A percentile compares a stretch with the other conserved stretches of the same genome.
phyloP scores from a whole-genome alignment of 1,139 yeast species.

The Scheffersomyces illinoinensis region DNA sequence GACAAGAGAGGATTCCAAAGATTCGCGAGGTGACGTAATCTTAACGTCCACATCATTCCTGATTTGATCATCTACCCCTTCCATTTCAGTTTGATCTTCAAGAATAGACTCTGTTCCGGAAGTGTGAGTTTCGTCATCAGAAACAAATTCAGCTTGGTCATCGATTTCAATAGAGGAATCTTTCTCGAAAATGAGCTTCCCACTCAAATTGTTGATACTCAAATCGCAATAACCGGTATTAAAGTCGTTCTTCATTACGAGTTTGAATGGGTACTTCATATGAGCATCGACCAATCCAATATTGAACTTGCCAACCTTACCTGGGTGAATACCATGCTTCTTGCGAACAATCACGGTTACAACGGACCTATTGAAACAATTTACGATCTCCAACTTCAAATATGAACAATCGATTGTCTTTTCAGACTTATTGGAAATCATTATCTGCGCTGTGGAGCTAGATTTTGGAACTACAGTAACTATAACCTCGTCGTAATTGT shows the following conservation, averaged over 20 bases:
- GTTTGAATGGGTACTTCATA: conserved; percentile 35
- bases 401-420: conserved; percentile 31
- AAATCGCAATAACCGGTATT: conserved; percentile 26
- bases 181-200: conserved; percentile 10
- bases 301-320: conserved; percentile 34
- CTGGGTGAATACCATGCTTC: conserved; percentile 34
- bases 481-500: conserved; percentile 12
- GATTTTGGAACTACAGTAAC: conserved; percentile 33
- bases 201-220: conserved; percentile 26
- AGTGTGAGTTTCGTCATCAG: conserved; percentile 1
- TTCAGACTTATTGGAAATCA: conserved; percentile 30
- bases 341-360: conserved; percentile 31
- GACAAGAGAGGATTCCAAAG: not conserved
- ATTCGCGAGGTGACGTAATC: not conserved
- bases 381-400: conserved; percentile 30
- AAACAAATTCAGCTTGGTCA: not conserved
- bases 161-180: not conserved
- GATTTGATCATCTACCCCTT: conserved; percentile 1
- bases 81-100: conserved; percentile 2
- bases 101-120: not conserved
- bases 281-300: conserved; percentile 34
- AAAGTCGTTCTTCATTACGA: conserved; percentile 25
- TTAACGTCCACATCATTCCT: not conserved
- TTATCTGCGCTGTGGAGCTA: conserved; percentile 31
- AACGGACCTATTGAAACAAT: conserved; percentile 30